Base-by-base conservation (phyloP, 1,284 basidiomycete species). In the Boletellus deceptivus region DNA sequence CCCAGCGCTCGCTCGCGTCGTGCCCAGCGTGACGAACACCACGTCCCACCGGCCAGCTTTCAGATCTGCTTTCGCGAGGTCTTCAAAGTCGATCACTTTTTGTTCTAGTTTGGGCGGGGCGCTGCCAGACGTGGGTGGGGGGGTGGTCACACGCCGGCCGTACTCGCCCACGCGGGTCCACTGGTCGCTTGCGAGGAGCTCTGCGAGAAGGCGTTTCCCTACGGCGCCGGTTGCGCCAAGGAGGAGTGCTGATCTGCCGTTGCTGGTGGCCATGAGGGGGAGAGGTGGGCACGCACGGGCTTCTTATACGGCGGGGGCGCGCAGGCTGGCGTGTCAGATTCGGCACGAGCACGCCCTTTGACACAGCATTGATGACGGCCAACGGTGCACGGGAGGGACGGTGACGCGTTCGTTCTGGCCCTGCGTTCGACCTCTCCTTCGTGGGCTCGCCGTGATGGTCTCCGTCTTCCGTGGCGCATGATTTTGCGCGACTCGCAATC, bases 161-260 rank as follows among this genome's bases (percentile, higher is more conserved):
- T 80, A 85, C 55, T 88, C 86, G 49, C 76, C 79, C 6, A 89
- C 80, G 38, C 73, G 75, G 2, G 75, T 68, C 70, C 77, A 84
- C 25, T 78, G 63, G 8, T 76, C 60, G 5, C 76, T 80, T 3
- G 72, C 63, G 38, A 89, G 75, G 13, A 88, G 74, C 48, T 83
- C 75, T 33, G 70, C 69, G 24, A 89, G 76, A 37, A 86, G 68
- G 39, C 75, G 66, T 34, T 73, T 73, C 29, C 86, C 86, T 0
- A 74, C 74, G 46, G 79, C 79, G 39, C 86, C 86, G 2, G 86
- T 87, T 5, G 78, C 81, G 35, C 86, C 86, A 35, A 89, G 55
- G 31, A 89, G 68, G 46, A 89, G 74, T 31, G 84, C 84, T 16
- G 78, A 73, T 64, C 73, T 64, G 3, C 60, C 46, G 0, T 39